Evolutionary conservation across 768 basidiomycete species (phyloP).

Genomic region (Russula compacta): DNA sequence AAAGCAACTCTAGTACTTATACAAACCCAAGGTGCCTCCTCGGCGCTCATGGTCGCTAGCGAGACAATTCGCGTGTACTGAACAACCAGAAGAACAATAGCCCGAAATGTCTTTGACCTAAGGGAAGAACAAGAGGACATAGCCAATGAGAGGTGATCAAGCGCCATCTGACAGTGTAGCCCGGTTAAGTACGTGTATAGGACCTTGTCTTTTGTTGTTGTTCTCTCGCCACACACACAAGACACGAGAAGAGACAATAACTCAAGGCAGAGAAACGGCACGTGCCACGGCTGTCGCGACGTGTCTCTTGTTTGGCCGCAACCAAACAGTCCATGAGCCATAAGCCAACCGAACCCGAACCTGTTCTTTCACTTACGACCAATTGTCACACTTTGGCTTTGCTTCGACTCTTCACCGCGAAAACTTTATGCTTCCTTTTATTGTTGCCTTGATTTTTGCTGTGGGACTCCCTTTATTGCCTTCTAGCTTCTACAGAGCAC

Average conservation of each 20-base stretch:
- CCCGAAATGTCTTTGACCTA: background rate
- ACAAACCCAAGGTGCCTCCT: background rate
- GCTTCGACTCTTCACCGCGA: background rate
- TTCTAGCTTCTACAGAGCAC: constrained; percentile 4
- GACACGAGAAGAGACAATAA: no score
- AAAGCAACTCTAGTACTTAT: constrained; percentile 8
- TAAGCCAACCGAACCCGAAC: background rate
- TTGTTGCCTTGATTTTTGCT: constrained; percentile 10
- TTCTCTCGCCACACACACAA: no score
- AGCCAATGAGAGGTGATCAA: background rate
- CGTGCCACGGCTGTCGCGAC: background rate
- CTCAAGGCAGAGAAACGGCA: background rate
- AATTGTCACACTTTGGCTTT: background rate
- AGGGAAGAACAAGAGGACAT: background rate
- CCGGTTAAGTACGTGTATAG: background rate
- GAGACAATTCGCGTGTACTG: background rate
- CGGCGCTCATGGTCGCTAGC: background rate
- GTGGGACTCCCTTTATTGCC: constrained; percentile 14
- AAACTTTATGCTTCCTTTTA: constrained; percentile 11
- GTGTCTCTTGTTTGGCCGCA: constrained; percentile 4
- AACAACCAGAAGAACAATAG: constrained; percentile 1
- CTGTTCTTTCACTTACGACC: background rate
- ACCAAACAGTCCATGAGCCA: background rate
- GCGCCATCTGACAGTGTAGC: background rate
- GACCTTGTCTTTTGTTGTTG: constrained; percentile 10